Evolutionary conservation across 768 basidiomycete species (phyloP), one percentile per base, ranked within the genome.

Genomic region (Russula sp.): DNA sequence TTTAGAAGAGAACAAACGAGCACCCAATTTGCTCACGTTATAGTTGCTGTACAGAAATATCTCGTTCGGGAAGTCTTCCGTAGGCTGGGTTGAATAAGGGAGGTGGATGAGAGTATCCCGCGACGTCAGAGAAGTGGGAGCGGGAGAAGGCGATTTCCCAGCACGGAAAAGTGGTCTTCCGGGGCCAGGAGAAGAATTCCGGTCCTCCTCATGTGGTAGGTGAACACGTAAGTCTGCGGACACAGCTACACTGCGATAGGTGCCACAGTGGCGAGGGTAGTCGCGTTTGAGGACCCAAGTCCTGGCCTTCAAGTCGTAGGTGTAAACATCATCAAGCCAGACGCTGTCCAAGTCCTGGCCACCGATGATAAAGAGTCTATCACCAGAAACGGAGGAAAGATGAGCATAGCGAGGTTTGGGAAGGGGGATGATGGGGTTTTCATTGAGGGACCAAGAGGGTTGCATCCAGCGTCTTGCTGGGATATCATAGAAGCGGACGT

Each of bases 11-110:
- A 46, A 48, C 43, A 41, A 59, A 58, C 59, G 18, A 56, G 11
- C 1, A 14, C 7, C 16, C 3, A 20, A 52, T 41, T 41, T 53
- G 75, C 86, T 67, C 67, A 91, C 90, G 75, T 98, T 98, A 78
- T 95, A 97, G 72, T 98, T 99, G 69, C 91, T 93, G 74, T 95
- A 99, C 32, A 96, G 77, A 73, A 84, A 90, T 35, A 98, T 90
- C 67, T 97, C 90, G 66, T 84, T 86, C 8, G 92, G 91, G 68
- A 84, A 82, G 60, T 91, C 85, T 62, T 85, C 83, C 3, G 79
- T 86, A 10, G 90, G 85, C 2, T 77, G 69, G 1, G 85, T 79
- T 35, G 93, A 88, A 72, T 91, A 93, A 1, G 90, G 87, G 42
- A 90, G 79, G 70, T 91, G 86, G 39, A 81, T 73, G 59, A 90